Evolutionary conservation across 202 grass and related monocot genomes (phyloP), one percentile per base, ranked within the genome.

Genomic region (Alloteropsis angusta): DNA sequence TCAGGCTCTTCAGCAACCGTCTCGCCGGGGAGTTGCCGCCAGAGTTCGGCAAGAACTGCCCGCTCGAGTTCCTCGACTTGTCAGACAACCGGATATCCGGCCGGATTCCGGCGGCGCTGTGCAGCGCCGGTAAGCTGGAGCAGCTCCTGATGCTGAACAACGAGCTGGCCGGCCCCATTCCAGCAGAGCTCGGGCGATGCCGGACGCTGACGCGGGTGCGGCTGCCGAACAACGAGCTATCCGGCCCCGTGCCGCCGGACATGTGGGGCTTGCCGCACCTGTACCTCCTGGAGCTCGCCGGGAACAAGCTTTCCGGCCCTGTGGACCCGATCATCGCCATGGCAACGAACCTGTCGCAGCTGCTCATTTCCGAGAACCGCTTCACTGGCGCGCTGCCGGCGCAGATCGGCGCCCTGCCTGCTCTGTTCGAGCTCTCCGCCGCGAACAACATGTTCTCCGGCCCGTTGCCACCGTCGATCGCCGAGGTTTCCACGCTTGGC

Each of bases 261-360:
- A 63, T 97, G 41, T 97, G 93, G 90, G 83, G 77, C 44, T 58
- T 97, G 38, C 90, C 90, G 1, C 93, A 55, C 41, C 61, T 97
- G 13, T 88, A 87, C 64, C 84, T 93, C 9, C 85, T 97, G 5
- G 93, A 97, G 56, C 83, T 97, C 6, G 75, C 85, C n/a, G 72
- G 85, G 1, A 97, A 97, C 57, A 49, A 17, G 22, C 73, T 97
- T 30, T 86, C 90, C 49, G 90, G 93, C 35, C 30, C 37, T 13
- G 55, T 97, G 28, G 80, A 62, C 32, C 69, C 87, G 0, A 19
- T 77, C 53, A 88, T 93, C 56, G 76, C 77, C 57, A 15, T 55
- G 75, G 87, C 93, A 0, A 26, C 32, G 38, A 93, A 90, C 85
- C 42, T 93, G 5, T 97, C 93, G 9, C 82, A 87, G 74, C 74